Conservation (phyloP, 2,329 filamentous ascomycete genomes). For the Raffaelea ambrosiae region DNA sequence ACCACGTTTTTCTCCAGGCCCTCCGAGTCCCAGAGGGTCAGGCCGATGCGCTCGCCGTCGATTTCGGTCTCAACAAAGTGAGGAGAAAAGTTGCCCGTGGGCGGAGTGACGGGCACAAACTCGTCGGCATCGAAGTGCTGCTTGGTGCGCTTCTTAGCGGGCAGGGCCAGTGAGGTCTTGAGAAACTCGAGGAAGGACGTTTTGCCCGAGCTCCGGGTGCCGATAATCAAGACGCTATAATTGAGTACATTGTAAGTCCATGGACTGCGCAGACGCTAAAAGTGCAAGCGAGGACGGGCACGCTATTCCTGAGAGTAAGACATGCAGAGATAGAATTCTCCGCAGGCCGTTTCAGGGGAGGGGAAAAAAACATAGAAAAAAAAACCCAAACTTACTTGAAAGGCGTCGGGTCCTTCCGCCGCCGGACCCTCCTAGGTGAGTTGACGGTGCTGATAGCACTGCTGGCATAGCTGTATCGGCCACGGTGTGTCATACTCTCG, state of each 20-base stretch:
- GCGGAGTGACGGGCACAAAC: slow-evolving; percentile 38
- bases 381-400: slow-evolving; percentile 71
- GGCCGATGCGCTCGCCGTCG: slow-evolving; percentile 79
- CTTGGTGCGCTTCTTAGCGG: slow-evolving; percentile 65
- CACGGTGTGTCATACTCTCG: slow-evolving; percentile 94
- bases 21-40: slow-evolving; percentile 95
- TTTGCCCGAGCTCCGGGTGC: slow-evolving; percentile 81
- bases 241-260: slow-evolving; percentile 4
- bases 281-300: too few relatives aligned
- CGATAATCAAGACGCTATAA: slow-evolving; percentile 77
- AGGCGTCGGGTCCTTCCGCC: slow-evolving; percentile 93
- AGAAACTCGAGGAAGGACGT: slow-evolving; percentile 96
- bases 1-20: slow-evolving; percentile 92
- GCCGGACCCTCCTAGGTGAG: slow-evolving; percentile 81
- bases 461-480: slow-evolving; percentile 92
- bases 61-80: slow-evolving; percentile 93
- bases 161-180: slow-evolving; percentile 73
- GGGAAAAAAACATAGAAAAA: not conserved
- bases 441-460: slow-evolving; percentile 86
- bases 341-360: too few relatives aligned
- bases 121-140: slow-evolving; percentile 47
- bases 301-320: too few relatives aligned
- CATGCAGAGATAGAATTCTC: too few relatives aligned
- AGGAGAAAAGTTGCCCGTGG: slow-evolving; percentile 67
- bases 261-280: too few relatives aligned